These are phyloP conservation scores for Pseudocercospora ulei DNA, from an alignment of 2,329 filamentous ascomycete species.

Conservation along the genomic window DNA sequence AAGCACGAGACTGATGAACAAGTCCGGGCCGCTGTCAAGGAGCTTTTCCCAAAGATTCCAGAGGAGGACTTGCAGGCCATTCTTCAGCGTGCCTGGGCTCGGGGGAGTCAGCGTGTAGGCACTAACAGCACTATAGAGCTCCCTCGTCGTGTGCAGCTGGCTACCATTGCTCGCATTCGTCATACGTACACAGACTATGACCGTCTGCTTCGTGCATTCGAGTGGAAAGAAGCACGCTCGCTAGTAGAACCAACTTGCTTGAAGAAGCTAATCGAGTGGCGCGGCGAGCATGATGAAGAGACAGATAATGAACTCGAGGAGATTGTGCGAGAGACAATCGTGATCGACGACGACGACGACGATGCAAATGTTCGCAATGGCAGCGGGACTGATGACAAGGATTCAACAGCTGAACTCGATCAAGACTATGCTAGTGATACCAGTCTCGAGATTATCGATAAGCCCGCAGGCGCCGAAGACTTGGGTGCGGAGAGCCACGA, in stretches of 20 bases:
- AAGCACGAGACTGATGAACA: conserved; percentile 40
- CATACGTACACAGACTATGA: conserved; percentile 56
- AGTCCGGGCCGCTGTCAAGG: conserved; percentile 50
- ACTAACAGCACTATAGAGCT: conserved; percentile 47
- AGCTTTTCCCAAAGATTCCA: conserved; percentile 55
- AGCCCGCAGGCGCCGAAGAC: conserved; percentile 25
- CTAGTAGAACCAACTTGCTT: conserved; percentile 49
- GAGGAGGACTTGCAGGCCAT: conserved; percentile 49
- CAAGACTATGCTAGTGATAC: conserved; percentile 26
- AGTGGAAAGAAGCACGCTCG: conserved; percentile 47
- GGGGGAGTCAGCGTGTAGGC: conserved; percentile 51
- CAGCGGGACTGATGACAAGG: conserved; percentile 23
- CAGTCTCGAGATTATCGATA: conserved; percentile 28
- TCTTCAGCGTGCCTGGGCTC: conserved; percentile 52
- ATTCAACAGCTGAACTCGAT: conserved; percentile 17
- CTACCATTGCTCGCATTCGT: conserved; percentile 53
- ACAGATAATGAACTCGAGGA: conserved; percentile 47
- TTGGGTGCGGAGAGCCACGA: conserved; percentile 28
- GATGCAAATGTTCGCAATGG: conserved; percentile 28
- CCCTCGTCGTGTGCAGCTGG: conserved; percentile 51
- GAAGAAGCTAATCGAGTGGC: conserved; percentile 52
- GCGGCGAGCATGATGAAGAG: conserved; percentile 48
- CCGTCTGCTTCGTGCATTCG: conserved; percentile 44
- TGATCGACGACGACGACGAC: conserved; percentile 54
- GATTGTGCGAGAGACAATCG: conserved; percentile 54